Base-by-base conservation (phyloP, 139 green algal genomes). In the Mesotaenium endlicherianum region DNA sequence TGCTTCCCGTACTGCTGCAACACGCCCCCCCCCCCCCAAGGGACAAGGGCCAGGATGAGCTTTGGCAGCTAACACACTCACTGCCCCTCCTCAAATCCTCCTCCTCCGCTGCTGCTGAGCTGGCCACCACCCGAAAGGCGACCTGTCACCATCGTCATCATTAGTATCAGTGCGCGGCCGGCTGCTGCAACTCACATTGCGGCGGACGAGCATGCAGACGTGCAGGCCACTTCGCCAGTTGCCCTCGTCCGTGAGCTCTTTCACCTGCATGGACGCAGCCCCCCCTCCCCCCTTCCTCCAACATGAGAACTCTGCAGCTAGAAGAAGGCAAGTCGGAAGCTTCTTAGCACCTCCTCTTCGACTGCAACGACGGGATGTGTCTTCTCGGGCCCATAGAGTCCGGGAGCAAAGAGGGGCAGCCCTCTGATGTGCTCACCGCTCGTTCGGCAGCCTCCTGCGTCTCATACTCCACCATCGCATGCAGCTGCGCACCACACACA, bases 401-500 rank as follows among this genome's bases (percentile, higher is more conserved):
- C n/a, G n/a, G n/a, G n/a, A n/a, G n/a, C n/a, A n/a, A n/a, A n/a
- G n/a, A n/a, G n/a, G n/a, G n/a, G n/a, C n/a, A n/a, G n/a, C n/a
- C 11, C 20, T 72, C 6, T 47, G 43, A 72, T 72, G 26, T 34
- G 11, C 70, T 45, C 34, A 78, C 79, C 8, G 80, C 80, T 17
- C 70, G 31, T 17, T 86, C 80, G 11, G 80, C 80, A 36, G 36
- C 40, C 41, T 86, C 80, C 5, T 77, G 14, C 49, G 34, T 75
- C 49, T 86, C 80, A 17, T 76, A 76, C 57, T 86, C 80, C 40
- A 86, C 74, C 45, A 86, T 20, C 34, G 80, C 80, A 34, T 86
- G 80, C 53, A 85, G 74, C 77, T 79, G 77, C 44, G 20, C 14
- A n/a, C 1, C 6, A 40, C n/a, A 76, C 34, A 40, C n/a, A 6